These are phyloP conservation scores for Luffa aegyptiaca DNA, from an alignment of 306 rosid genomes.

Conservation along the genomic window DNA sequence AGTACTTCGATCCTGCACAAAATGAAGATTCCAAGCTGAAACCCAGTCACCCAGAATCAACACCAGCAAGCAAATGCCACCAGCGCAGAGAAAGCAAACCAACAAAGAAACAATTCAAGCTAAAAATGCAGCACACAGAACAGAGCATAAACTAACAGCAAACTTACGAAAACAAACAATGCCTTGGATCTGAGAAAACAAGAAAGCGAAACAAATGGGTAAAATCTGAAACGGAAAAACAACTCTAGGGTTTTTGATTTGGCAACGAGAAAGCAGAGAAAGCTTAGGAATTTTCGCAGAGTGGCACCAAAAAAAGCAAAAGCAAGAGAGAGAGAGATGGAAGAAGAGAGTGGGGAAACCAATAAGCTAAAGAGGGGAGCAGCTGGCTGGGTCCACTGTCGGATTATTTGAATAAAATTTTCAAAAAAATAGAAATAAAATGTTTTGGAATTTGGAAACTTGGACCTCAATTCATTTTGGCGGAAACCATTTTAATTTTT, in stretches of 20 bases:
- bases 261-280: constrained; percentile 3
- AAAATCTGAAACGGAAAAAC: constrained; percentile 11
- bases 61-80: background rate
- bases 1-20: constrained; percentile 21
- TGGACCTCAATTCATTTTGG: constrained; percentile 2
- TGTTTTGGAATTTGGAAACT: background rate
- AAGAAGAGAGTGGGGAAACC: constrained; percentile 22
- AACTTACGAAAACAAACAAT: constrained; percentile 8
- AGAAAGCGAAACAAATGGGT: constrained; percentile 4
- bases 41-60: background rate
- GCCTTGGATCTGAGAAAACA: constrained; percentile 38
- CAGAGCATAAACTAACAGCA: background rate
- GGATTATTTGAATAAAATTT: background rate
- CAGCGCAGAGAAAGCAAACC: background rate
- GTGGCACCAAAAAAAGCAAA: constrained; percentile 20
- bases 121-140: background rate
- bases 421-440: background rate
- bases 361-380: constrained; percentile 18
- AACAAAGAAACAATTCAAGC: constrained; percentile 8
- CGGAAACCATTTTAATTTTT: constrained; percentile 7
- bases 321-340: constrained; percentile 16
- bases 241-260: constrained; percentile 28
- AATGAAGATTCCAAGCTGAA: constrained; percentile 30
- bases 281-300: constrained; percentile 20
- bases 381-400: constrained; percentile 13